Base-by-base conservation (phyloP, 2,329 filamentous ascomycete genomes). In the Penicillium digitatum region DNA sequence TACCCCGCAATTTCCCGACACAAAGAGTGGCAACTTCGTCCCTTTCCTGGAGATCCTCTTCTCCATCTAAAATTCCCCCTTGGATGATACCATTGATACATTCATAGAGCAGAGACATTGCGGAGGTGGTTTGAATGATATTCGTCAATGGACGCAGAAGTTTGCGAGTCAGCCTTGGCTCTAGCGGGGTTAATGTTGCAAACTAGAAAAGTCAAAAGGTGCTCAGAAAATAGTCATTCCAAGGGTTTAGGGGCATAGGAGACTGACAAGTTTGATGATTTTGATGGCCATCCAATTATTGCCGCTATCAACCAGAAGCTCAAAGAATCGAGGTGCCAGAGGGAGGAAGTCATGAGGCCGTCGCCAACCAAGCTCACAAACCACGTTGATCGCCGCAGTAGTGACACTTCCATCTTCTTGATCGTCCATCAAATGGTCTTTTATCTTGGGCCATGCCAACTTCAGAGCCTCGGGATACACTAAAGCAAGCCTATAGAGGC, bases 251-350 rank as follows among this genome's bases (percentile, higher is more conserved):
- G 5, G 27, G 4, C 2, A 32, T 22, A 8, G 18, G 9, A 20
- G 35, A 76, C 83, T 63, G 72, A 93, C 90, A 60, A 99, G 82
- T 76, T 99, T 99, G 72, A 99, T 97, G 59, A 99, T 84, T 72
- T 99, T 99, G 71, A 99, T 99, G 56, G 92, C 92, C 93, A 99
- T 97, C 94, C 94, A 99, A 74, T 99, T 99, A 74, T 99, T 97
- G 35, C 88, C 88, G 53, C 91, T 87, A 57, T 95, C 88, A 12
- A 96, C 92, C 26, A 99, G 78, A 18, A 99, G 81, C 69, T 96
- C 92, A 66, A 97, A 99, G 26, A 99, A 76, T 55, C 94, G 82
- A 9, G 94, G 94, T 0, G 94, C 94, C 29, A 99, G 79, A 14
- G 94, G 90, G 29, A 99, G 79, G 65, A 97, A 97, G 73, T 99